A percentile compares a stretch with the other conserved stretches of the same genome.
Conservation (phyloP, 768 basidiomycete species). For the Termitomyces sp. region DNA sequence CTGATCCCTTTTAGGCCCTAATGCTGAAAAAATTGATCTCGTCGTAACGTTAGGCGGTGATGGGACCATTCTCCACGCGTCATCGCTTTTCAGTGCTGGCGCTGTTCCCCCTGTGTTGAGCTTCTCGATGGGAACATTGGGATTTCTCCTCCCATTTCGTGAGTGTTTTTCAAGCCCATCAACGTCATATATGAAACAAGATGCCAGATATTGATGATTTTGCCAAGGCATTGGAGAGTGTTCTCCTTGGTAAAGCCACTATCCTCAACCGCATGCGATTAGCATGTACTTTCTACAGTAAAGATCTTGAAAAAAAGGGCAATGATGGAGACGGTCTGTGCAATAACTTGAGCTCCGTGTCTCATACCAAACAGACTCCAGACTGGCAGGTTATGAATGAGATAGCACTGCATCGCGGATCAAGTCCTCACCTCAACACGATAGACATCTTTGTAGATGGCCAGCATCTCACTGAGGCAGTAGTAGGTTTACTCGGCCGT, state of each 20-base stretch:
- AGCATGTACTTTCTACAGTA: slow-evolving; percentile 71
- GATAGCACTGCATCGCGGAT: slow-evolving; percentile 86
- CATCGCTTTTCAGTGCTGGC: slow-evolving; percentile 84
- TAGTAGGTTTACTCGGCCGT: slow-evolving; percentile 50
- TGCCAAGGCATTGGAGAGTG: slow-evolving; percentile 71
- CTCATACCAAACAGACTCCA: slow-evolving; percentile 19
- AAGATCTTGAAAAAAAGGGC: slow-evolving; percentile 50
- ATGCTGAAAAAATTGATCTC: slow-evolving; percentile 67
- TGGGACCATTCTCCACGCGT: slow-evolving; percentile 91
- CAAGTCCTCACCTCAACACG: slow-evolving; percentile 87
- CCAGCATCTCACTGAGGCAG: slow-evolving; percentile 92
- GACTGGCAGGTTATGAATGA: slow-evolving; percentile 99
- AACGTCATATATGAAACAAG: neutral
- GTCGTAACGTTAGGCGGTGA: slow-evolving; percentile 93
- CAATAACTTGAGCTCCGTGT: neutral
- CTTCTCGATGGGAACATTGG: slow-evolving; percentile 90
- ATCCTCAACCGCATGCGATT: slow-evolving; percentile 88
- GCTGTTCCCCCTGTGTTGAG: slow-evolving; percentile 90
- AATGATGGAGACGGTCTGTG: slow-evolving; percentile 53
- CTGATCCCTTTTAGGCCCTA: slow-evolving; percentile 27
- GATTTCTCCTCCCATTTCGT: slow-evolving; percentile 94
- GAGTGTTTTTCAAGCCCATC: slow-evolving; percentile 25
- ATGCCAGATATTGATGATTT: slow-evolving; percentile 82
- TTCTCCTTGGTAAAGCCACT: slow-evolving; percentile 75
- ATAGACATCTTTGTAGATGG: slow-evolving; percentile 94